phyloP scores from a whole-genome alignment of 345 rosid genomes.

The Xanthoceras sorbifolium region DNA sequence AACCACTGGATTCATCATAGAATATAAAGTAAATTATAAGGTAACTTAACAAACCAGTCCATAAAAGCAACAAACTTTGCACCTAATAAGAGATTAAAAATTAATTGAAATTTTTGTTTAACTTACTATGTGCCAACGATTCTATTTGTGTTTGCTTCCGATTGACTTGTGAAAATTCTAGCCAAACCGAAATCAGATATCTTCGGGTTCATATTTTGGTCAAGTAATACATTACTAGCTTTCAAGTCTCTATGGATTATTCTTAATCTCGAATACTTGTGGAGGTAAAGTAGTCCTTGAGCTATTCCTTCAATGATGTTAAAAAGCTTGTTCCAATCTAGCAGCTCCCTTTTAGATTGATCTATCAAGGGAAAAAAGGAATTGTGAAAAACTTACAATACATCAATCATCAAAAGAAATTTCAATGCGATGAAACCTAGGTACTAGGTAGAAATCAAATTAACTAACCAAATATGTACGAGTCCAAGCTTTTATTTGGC shows the following conservation, averaged over 20 bases:
- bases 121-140: conserved; percentile 16
- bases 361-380: background rate
- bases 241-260: conserved; percentile 17
- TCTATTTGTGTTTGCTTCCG: too few species aligned
- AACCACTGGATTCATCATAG: conserved; percentile 1
- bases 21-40: too few species aligned
- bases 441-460: background rate
- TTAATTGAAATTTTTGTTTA: background rate
- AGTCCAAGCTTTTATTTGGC: conserved; percentile 15
- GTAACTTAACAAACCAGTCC: background rate
- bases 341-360: too few species aligned
- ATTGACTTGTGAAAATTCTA: conserved; percentile 19
- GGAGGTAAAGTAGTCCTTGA: background rate
- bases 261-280: background rate
- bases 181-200: conserved; percentile 29
- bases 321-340: background rate
- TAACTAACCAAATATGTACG: conserved; percentile 17
- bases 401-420: too few species aligned
- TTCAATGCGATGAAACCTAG: background rate
- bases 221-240: conserved; percentile 19
- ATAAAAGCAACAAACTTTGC: background rate
- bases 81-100: background rate
- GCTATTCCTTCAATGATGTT: background rate
- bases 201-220: conserved; percentile 16
- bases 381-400: too few species aligned